Evolutionary conservation across 1,284 basidiomycete species (phyloP).

Genomic region (Polyporus tsugae): DNA sequence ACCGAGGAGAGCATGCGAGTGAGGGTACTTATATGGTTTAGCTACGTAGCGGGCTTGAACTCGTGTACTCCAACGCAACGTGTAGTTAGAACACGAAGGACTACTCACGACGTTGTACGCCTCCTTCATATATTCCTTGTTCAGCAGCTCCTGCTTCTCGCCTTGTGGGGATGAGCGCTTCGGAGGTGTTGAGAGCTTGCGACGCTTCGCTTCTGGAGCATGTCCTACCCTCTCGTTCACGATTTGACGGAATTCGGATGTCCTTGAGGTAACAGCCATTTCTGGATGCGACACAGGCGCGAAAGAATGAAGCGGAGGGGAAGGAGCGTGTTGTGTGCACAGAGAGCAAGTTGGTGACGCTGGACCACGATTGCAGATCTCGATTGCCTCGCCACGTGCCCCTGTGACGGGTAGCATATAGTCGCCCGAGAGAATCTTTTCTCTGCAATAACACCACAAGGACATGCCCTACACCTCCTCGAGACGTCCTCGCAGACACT

Average conservation of each 20-base stretch:
- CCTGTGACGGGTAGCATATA: background rate
- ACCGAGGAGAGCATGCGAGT: conserved; percentile 74
- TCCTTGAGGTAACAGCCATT: conserved; percentile 53
- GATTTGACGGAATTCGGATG: conserved; percentile 63
- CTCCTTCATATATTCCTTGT: conserved; percentile 74
- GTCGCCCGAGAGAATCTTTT: background rate
- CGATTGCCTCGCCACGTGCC: conserved; percentile 24
- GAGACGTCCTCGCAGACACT: conserved; percentile 25
- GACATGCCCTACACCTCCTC: conserved; percentile 39
- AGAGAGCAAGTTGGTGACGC: conserved; percentile 14
- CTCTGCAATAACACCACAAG: conserved; percentile 30
- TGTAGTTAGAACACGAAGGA: background rate
- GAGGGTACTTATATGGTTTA: conserved; percentile 77
- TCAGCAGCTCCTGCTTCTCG: conserved; percentile 51
- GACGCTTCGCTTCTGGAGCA: conserved; percentile 57
- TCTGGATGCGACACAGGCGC: background rate
- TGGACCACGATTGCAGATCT: conserved; percentile 22
- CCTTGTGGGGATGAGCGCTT: conserved; percentile 44
- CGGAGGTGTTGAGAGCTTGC: conserved; percentile 51
- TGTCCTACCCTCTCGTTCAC: conserved; percentile 56
- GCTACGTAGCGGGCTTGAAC: conserved; percentile 47
- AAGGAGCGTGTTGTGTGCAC: conserved; percentile 5
- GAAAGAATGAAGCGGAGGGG: conserved; percentile 1
- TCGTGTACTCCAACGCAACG: background rate
- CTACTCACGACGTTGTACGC: conserved; percentile 75